Conservation (phyloP, 75 land plant genomes). For the Picea sitchensis region DNA sequence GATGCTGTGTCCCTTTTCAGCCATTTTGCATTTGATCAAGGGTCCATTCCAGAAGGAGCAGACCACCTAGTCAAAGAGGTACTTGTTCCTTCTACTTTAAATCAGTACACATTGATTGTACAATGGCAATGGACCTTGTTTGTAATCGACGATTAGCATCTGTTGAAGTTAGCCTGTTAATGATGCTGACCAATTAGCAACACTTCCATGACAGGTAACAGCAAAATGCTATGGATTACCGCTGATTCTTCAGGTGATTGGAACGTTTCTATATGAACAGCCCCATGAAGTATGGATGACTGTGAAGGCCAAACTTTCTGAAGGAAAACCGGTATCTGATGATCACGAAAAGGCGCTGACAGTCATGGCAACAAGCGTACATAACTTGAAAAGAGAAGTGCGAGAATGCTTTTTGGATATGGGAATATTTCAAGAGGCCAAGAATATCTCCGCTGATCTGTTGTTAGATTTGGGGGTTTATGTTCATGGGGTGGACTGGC, state of each 20-base stretch:
- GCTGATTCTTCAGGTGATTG: constrained; percentile 63
- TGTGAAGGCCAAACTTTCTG: constrained; percentile 33
- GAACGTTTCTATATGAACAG: constrained; percentile 36
- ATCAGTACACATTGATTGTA: no score
- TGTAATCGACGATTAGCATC: no score
- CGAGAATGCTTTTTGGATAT: constrained; percentile 62
- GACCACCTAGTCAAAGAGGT: constrained; percentile 49
- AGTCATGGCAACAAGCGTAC: constrained; percentile 37
- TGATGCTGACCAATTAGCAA: neutral
- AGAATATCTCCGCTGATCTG: constrained; percentile 47
- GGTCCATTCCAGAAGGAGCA: constrained; percentile 19
- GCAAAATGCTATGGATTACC: constrained; percentile 64
- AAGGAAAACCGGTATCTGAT: constrained; percentile 42
- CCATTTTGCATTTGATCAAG: constrained; percentile 34
- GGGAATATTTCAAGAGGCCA: constrained; percentile 60
- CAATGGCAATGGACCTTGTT: no score
- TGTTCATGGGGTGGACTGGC: constrained; percentile 40
- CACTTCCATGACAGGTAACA: constrained; percentile 16
- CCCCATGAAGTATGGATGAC: constrained; percentile 38
- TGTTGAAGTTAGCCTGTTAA: no score
- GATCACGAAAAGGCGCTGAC: constrained; percentile 43
- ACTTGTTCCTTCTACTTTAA: neutral
- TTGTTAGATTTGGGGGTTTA: constrained; percentile 58
- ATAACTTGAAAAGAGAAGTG: constrained; percentile 9
- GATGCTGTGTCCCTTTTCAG: constrained; percentile 54